Conservation (phyloP, 805 yeast genomes). For the Hemisphaericaspora nanyangensis region DNA sequence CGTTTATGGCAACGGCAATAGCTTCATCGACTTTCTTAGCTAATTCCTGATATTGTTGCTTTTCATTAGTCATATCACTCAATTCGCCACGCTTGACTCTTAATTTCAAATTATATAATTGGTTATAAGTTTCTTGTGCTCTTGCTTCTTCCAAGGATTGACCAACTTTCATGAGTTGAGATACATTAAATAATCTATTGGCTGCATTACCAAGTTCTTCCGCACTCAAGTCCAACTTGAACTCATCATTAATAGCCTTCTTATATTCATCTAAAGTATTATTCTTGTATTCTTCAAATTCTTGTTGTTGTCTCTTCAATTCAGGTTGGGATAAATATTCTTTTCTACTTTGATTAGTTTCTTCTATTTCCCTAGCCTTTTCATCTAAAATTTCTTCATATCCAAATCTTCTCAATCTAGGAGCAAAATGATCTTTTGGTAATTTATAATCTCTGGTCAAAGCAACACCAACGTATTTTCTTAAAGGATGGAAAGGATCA, state of each 20-base stretch:
- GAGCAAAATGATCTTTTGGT: slow-evolving; percentile 91
- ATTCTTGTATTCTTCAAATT: slow-evolving; percentile 21
- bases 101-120: slow-evolving; percentile 43
- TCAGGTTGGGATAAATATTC: slow-evolving; percentile 55
- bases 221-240: slow-evolving; percentile 25
- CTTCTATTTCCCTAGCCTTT: slow-evolving; percentile 54
- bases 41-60: slow-evolving; percentile 31
- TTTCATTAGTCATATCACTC: slow-evolving; percentile 17
- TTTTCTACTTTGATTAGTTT: slow-evolving; percentile 60
- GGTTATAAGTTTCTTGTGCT: slow-evolving; percentile 52
- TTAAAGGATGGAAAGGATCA: slow-evolving; percentile 94
- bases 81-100: slow-evolving; percentile 35
- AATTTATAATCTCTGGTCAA: slow-evolving; percentile 57
- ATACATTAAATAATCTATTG: slow-evolving; percentile 51
- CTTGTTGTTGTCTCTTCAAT: slow-evolving; percentile 37
- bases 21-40: slow-evolving; percentile 39
- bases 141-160: slow-evolving; percentile 52
- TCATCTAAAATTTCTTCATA: slow-evolving; percentile 49
- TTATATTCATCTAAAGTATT: slow-evolving; percentile 7
- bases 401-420: slow-evolving; percentile 83
- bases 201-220: slow-evolving; percentile 21
- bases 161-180: slow-evolving; percentile 49
- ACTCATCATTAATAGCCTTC: slow-evolving; percentile 16
- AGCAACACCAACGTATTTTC: slow-evolving; percentile 88
- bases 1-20: slow-evolving; percentile 46